A percentile compares a stretch with the other conserved stretches of the same genome.
Conservation (phyloP, 192 early-diverging fungal genomes). For the Allomyces javanicus region DNA sequence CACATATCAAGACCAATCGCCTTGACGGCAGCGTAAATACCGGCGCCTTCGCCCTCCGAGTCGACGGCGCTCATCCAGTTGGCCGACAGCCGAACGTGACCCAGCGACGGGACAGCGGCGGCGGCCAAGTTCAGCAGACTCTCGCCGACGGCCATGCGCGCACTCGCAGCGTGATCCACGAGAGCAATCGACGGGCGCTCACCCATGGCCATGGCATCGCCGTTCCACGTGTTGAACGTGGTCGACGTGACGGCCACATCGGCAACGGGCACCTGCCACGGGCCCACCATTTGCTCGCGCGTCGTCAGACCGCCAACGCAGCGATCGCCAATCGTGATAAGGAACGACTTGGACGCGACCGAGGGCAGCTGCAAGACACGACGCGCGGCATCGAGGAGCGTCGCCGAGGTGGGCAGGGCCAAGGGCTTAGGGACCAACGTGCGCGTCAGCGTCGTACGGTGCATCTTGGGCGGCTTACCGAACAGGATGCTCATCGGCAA, state of each 20-base stretch:
- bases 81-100: constrained; percentile 65
- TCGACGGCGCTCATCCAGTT: constrained; percentile 98
- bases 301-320: constrained; percentile 84
- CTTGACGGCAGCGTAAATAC: constrained; percentile 78
- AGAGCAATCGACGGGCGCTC: constrained; percentile 80
- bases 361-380: constrained; percentile 69
- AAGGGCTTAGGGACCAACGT: constrained; percentile 15
- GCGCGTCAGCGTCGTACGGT: constrained; percentile 44
- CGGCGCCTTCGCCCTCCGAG: constrained; percentile 77
- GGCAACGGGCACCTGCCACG: constrained; percentile 97
- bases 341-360: constrained; percentile 83
- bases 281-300: constrained; percentile 95
- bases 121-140: constrained; percentile 77
- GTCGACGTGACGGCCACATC: constrained; percentile 77
- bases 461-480: constrained; percentile 92
- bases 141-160: constrained; percentile 96
- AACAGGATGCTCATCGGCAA: constrained; percentile 90
- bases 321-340: constrained; percentile 96
- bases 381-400: constrained; percentile 39
- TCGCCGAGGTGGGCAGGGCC: constrained; percentile 22
- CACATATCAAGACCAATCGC: constrained; percentile 88
- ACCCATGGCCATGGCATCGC: constrained; percentile 97
- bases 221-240: constrained; percentile 35
- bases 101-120: constrained; percentile 53
- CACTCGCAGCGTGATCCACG: constrained; percentile 64